Conservation (phyloP, 257 asterid genomes). For the Lycium ferocissimum region DNA sequence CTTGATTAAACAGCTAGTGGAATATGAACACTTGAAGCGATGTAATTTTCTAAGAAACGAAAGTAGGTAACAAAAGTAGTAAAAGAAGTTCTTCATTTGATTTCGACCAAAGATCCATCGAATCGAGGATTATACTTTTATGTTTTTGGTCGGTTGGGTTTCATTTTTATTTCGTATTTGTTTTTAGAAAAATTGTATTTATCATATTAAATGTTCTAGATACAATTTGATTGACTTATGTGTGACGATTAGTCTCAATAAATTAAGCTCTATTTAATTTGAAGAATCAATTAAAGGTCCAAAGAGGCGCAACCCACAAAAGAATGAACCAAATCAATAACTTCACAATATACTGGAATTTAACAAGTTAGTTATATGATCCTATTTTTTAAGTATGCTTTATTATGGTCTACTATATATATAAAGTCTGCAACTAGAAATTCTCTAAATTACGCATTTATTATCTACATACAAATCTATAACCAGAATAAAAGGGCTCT, state of each 20-base stretch:
- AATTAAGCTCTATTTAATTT: neutral
- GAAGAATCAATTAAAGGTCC: neutral
- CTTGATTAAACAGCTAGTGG: neutral
- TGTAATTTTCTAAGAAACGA: neutral
- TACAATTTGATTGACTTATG: neutral
- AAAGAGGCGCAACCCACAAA: neutral
- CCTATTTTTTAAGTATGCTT: no score
- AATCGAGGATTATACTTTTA: neutral
- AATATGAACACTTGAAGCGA: neutral
- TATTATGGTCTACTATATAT: no score
- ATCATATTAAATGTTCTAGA: neutral
- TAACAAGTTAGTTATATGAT: no score
- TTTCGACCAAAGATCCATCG: neutral
- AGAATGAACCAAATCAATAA: neutral
- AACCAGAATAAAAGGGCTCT: no score
- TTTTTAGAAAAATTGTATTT: neutral
- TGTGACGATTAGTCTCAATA: neutral
- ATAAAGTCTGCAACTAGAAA: no score
- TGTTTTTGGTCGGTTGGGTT: neutral
- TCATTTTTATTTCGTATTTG: neutral
- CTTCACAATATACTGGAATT: neutral
- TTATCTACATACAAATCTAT: no score
- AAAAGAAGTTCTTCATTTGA: no score
- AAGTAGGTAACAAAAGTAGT: neutral
- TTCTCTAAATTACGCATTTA: no score